phyloP scores from a whole-genome alignment of 2,329 filamentous ascomycete species.

The Colletotrichum sp. region DNA sequence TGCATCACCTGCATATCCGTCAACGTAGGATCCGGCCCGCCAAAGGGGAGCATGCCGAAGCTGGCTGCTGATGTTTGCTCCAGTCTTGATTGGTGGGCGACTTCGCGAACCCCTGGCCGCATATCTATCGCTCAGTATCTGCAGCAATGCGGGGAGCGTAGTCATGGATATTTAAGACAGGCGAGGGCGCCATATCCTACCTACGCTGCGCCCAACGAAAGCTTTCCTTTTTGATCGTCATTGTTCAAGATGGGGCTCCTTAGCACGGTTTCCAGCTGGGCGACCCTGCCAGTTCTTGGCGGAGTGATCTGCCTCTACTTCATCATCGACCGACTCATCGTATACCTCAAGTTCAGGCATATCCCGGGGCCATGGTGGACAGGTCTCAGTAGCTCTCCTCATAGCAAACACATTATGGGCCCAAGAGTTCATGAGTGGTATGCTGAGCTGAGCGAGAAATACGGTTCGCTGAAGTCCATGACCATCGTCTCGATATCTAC shows the following conservation, averaged over 20 bases:
- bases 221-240: no score
- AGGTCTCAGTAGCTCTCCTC: constrained; percentile 26
- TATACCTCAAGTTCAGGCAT: constrained; percentile 20
- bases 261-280: background rate
- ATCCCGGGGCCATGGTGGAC: constrained; percentile 26
- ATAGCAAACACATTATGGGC: constrained; percentile 26
- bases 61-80: background rate
- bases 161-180: background rate
- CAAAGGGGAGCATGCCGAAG: background rate
- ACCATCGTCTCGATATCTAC: background rate
- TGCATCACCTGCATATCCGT: background rate
- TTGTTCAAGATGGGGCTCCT: background rate
- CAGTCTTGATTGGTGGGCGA: background rate
- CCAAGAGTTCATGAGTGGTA: constrained; percentile 29
- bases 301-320: background rate
- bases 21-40: background rate
- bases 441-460: constrained; percentile 26
- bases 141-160: background rate
- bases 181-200: background rate
- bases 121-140: background rate
- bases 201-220: background rate
- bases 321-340: background rate
- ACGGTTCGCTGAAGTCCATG: constrained; percentile 29
- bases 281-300: background rate
- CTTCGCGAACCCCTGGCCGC: background rate